These are phyloP conservation scores for Voacanga thouarsii DNA, from an alignment of 257 asterid species.

Conservation along the genomic window DNA sequence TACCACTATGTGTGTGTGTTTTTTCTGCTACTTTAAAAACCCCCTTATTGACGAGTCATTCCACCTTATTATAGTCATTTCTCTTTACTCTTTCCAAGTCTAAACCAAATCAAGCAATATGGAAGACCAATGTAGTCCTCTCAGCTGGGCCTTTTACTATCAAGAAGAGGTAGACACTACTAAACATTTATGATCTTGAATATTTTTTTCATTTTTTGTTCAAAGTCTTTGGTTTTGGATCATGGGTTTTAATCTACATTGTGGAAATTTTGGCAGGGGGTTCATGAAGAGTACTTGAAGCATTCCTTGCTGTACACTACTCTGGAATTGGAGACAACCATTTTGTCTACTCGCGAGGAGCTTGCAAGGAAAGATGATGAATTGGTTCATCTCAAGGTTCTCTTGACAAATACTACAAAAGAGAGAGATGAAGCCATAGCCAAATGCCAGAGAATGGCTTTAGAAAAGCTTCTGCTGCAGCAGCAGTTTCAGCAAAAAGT, in stretches of 20 bases:
- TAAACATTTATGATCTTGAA: not conserved
- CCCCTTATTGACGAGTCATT: constrained; percentile 40
- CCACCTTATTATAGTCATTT: constrained; percentile 40
- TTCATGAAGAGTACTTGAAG: constrained; percentile 61
- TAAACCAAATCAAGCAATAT: constrained; percentile 30
- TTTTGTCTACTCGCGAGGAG: constrained; percentile 66
- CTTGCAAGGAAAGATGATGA: constrained; percentile 86
- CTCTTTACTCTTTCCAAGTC: constrained; percentile 39
- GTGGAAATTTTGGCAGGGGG: constrained; percentile 40
- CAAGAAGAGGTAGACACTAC: constrained; percentile 60
- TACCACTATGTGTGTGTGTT: not conserved
- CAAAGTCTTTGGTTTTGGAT: not conserved
- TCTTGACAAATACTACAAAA: constrained; percentile 44
- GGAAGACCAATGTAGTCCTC: constrained; percentile 88
- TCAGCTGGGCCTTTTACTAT: constrained; percentile 64
- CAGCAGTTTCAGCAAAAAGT: constrained; percentile 34
- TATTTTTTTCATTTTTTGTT: not conserved
- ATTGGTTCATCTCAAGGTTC: constrained; percentile 56
- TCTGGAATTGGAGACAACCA: constrained; percentile 70
- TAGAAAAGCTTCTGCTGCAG: constrained; percentile 52
- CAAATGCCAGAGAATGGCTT: constrained; percentile 40
- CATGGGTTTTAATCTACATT: constrained; percentile 5
- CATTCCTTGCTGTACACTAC: constrained; percentile 71
- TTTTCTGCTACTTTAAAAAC: constrained; percentile 27
- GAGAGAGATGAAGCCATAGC: constrained; percentile 70